Evolutionary conservation across 768 basidiomycete species (phyloP).

Genomic region (Suillus luteus): DNA sequence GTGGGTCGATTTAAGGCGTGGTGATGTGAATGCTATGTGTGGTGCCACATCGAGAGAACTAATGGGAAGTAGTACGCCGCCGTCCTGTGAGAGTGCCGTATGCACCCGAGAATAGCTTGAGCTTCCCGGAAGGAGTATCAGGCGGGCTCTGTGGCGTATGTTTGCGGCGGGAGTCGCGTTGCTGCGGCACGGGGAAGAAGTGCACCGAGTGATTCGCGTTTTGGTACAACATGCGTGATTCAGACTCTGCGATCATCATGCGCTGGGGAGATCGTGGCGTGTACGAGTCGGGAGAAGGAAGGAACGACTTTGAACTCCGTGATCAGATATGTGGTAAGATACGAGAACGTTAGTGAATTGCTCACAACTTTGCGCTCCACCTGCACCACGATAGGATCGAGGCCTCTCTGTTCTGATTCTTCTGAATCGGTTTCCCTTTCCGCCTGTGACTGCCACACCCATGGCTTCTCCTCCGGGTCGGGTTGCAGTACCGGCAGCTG

Average conservation of each 20-base stretch:
- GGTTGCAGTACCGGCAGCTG: constrained; percentile 1
- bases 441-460: background rate
- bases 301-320: background rate
- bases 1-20: background rate
- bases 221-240: constrained; percentile 20
- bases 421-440: constrained; percentile 7
- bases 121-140: constrained; percentile 19
- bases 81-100: constrained; percentile 23
- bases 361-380: constrained; percentile 19
- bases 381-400: constrained; percentile 21
- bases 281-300: constrained; percentile 17
- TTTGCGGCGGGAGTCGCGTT: constrained; percentile 15
- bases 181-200: constrained; percentile 17
- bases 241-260: constrained; percentile 15
- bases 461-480: background rate
- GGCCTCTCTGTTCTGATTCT: constrained; percentile 12
- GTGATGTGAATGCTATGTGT: background rate
- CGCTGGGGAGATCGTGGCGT: constrained; percentile 15
- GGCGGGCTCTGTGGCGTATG: constrained; percentile 8
- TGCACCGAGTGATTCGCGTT: constrained; percentile 22
- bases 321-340: constrained; percentile 10
- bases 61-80: constrained; percentile 17
- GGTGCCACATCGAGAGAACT: background rate
- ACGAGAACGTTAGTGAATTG: background rate
- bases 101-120: constrained; percentile 31